A percentile compares a stretch with the other conserved stretches of the same genome.
Conservation (phyloP, 495 filamentous ascomycete genomes). For the Penicillium parvum region DNA sequence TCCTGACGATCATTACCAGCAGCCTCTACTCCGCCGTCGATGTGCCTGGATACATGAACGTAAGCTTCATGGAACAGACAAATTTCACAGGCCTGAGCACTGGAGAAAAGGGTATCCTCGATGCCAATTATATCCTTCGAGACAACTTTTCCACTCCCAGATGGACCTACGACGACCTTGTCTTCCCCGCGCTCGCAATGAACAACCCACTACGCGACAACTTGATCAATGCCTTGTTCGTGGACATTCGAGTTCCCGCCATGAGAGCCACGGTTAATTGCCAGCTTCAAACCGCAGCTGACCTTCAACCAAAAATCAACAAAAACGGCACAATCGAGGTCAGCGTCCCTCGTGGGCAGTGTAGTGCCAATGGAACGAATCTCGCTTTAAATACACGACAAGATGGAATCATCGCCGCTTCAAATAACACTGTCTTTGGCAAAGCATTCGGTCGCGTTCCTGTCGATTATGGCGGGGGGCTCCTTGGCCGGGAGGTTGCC, state of each 20-base stretch:
- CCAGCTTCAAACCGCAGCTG: not conserved
- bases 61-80: constrained; percentile 3
- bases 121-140: constrained; percentile 8
- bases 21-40: constrained; percentile 12
- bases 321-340: not conserved
- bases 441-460: too few species aligned
- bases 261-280: constrained; percentile 1
- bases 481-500: too few species aligned
- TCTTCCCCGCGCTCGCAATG: constrained; percentile 7
- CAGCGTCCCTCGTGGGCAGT: too few species aligned
- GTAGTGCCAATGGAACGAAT: not conserved
- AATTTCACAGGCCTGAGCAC: not conserved
- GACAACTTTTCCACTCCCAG: constrained; percentile 11
- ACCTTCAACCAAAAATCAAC: not conserved
- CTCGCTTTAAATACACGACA: not conserved
- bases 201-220: not conserved
- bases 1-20: constrained; percentile 12
- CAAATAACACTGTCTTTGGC: too few species aligned
- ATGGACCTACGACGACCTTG: constrained; percentile 14
- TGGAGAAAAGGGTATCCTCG: not conserved
- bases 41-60: not conserved
- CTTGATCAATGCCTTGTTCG: not conserved
- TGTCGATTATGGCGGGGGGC: too few species aligned
- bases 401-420: too few species aligned
- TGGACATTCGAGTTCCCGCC: constrained; percentile 5